Percentiles rank a stretch among this genome's conserved stretches.
These are phyloP conservation scores for Vitis amurensis DNA, from an alignment of 164 flowering plant species.

Conservation along the genomic window DNA sequence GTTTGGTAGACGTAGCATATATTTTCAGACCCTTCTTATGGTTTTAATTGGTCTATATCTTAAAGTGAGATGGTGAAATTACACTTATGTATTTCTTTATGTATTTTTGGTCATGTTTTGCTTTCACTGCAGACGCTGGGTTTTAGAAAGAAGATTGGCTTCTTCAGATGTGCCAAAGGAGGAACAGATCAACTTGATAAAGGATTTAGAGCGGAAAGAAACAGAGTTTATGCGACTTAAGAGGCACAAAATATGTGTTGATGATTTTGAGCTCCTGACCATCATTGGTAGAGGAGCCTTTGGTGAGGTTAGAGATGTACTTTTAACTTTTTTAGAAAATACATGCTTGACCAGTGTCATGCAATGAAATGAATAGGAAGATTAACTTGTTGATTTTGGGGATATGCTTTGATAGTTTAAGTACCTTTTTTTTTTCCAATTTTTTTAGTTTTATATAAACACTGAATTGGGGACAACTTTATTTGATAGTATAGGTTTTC, in stretches of 20 bases:
- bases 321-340: too few species aligned
- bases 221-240: constrained; percentile 92
- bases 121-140: constrained; percentile 68
- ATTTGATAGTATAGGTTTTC: too few species aligned
- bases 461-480: too few species aligned
- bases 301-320: constrained; percentile 74
- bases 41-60: too few species aligned
- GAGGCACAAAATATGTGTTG: constrained; percentile 87
- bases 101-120: constrained; percentile 17
- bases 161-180: constrained; percentile 86
- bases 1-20: too few species aligned
- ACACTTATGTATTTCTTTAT: not conserved
- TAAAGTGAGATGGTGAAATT: not conserved
- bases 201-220: constrained; percentile 93
- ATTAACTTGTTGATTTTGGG: not conserved
- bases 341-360: too few species aligned
- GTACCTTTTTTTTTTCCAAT: not conserved
- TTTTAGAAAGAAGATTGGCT: constrained; percentile 79
- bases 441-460: too few species aligned
- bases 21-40: too few species aligned
- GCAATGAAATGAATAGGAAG: not conserved
- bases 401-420: not conserved
- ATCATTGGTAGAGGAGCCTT: constrained; percentile 97
- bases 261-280: constrained; percentile 88
- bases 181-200: constrained; percentile 76